A percentile compares a stretch with the other conserved stretches of the same genome.
phyloP scores from a whole-genome alignment of 2,329 filamentous ascomycete genomes.

The Didymellaceae sp. region DNA sequence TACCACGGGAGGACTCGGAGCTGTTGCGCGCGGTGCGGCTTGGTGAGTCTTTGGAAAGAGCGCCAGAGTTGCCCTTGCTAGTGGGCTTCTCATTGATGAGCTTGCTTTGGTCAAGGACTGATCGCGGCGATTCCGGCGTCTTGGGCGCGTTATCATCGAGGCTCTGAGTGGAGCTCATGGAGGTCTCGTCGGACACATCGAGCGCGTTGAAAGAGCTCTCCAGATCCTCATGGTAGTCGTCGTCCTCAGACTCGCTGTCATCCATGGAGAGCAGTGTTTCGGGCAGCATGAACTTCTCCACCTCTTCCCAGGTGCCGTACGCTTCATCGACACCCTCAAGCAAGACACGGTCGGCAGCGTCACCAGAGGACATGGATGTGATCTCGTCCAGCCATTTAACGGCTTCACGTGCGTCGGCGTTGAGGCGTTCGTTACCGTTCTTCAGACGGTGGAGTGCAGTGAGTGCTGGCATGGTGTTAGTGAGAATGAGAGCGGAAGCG shows the following conservation, averaged over 20 bases:
- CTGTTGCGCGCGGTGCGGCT: constrained; percentile 42
- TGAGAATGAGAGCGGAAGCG: constrained; percentile 8
- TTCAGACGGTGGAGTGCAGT: constrained; percentile 55
- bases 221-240: constrained; percentile 46
- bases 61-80: constrained; percentile 27
- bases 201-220: constrained; percentile 47
- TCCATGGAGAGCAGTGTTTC: constrained; percentile 58
- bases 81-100: constrained; percentile 24
- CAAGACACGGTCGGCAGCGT: constrained; percentile 46
- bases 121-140: constrained; percentile 50
- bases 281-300: constrained; percentile 57
- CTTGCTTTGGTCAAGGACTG: constrained; percentile 40
- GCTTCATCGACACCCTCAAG: constrained; percentile 57
- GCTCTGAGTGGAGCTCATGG: constrained; percentile 54
- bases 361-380: constrained; percentile 53
- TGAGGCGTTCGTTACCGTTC: constrained; percentile 50
- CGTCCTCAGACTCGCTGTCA: constrained; percentile 48
- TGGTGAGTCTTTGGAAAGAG: constrained; percentile 26
- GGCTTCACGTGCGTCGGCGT: constrained; percentile 55
- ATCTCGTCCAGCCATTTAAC: constrained; percentile 60
- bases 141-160: constrained; percentile 44
- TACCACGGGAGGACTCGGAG: constrained; percentile 26
- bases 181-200: constrained; percentile 48
- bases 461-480: constrained; percentile 50
- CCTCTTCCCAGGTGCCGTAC: constrained; percentile 57